A percentile compares a stretch with the other conserved stretches of the same genome.
Evolutionary conservation across 2,329 filamentous ascomycete species (phyloP).

Genomic region (Colletotrichum endophyticum): DNA sequence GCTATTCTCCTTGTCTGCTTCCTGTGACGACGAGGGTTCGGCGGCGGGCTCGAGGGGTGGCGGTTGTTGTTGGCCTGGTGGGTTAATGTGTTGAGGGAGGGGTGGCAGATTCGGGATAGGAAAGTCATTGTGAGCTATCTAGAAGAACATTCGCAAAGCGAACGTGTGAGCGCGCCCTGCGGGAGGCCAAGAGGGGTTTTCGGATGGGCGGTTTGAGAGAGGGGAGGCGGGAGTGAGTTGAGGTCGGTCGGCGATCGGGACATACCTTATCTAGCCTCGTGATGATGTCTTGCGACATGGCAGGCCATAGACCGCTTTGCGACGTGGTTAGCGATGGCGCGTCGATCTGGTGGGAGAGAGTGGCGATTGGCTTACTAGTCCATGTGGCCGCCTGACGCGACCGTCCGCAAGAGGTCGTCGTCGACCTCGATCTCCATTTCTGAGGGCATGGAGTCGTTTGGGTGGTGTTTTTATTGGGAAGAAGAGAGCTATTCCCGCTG

Average conservation of each 20-base stretch:
- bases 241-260: neutral
- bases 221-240: neutral
- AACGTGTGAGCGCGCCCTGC: slow-evolving; percentile 9
- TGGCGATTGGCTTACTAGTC: slow-evolving; percentile 53
- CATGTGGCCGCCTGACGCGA: slow-evolving; percentile 57
- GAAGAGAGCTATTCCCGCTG: neutral
- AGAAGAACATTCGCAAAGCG: slow-evolving; percentile 6
- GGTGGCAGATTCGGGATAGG: slow-evolving; percentile 68
- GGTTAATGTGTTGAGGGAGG: slow-evolving; percentile 41
- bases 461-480: neutral
- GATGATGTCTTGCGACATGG: slow-evolving; percentile 68
- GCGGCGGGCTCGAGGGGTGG: slow-evolving; percentile 42
- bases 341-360: neutral
- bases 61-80: slow-evolving; percentile 40
- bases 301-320: slow-evolving; percentile 71
- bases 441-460: neutral
- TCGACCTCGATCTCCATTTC: slow-evolving; percentile 63
- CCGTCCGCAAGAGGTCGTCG: slow-evolving; percentile 50
- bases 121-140: slow-evolving; percentile 81
- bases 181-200: slow-evolving; percentile 42
- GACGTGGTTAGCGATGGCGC: slow-evolving; percentile 29
- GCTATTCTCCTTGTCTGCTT: slow-evolving; percentile 73
- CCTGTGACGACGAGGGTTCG: slow-evolving; percentile 51
- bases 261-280: slow-evolving; percentile 68
- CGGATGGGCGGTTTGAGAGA: neutral